A percentile compares a stretch with the other conserved stretches of the same genome.
Conservation (phyloP, 768 basidiomycete genomes). For the Rhizopogon sp. region DNA sequence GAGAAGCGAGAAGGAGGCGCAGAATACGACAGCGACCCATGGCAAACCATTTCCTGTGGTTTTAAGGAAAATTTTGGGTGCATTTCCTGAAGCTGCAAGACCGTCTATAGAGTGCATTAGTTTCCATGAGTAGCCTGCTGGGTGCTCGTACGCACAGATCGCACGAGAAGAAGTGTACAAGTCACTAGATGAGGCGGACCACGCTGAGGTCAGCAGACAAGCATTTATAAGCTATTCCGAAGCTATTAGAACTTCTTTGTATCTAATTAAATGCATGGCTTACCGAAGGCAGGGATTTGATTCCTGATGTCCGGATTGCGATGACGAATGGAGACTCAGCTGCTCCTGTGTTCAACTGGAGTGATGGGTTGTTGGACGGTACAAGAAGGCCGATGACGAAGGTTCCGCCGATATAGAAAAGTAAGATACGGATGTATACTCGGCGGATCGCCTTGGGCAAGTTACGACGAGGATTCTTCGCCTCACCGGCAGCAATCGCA, state of each 20-base stretch:
- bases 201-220: conserved; percentile 81
- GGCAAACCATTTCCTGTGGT: conserved; percentile 76
- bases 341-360: conserved; percentile 49
- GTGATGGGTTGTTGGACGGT: conserved; percentile 56
- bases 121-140: neutral
- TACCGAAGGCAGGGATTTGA: conserved; percentile 77
- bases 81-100: conserved; percentile 73
- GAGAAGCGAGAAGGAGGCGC: conserved; percentile 60
- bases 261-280: conserved; percentile 12
- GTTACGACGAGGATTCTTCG: conserved; percentile 78
- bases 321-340: conserved; percentile 89
- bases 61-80: conserved; percentile 71
- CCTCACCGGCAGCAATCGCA: conserved; percentile 89
- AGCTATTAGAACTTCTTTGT: neutral
- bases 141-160: conserved; percentile 50
- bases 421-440: conserved; percentile 72
- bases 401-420: conserved; percentile 72
- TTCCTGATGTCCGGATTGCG: conserved; percentile 82
- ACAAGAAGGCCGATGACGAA: conserved; percentile 81
- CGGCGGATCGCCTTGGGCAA: conserved; percentile 53
- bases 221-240: conserved; percentile 66
- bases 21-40: conserved; percentile 63
- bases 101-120: conserved; percentile 49
- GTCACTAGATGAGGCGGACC: conserved; percentile 89
- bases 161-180: conserved; percentile 86